Conservation (phyloP, 371 early-diverging fungal species). For the Batrachochytrium dendrobatidis region DNA sequence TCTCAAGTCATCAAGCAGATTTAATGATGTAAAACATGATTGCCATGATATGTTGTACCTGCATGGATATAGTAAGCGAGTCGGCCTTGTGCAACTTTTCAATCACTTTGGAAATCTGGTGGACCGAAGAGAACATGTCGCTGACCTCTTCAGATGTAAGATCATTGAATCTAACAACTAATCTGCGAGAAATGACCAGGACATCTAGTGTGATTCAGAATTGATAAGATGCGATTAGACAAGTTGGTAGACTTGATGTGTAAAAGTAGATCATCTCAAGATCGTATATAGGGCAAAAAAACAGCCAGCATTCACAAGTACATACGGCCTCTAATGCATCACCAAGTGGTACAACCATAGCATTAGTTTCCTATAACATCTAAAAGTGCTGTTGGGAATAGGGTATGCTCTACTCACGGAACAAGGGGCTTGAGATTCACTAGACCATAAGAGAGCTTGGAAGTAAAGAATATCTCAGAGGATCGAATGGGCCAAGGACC, state of each 20-base stretch:
- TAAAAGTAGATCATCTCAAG: no score
- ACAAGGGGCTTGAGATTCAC: conserved; percentile 86
- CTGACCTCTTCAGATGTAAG: conserved; percentile 67
- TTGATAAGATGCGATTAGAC: no score
- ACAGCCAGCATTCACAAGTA: no score
- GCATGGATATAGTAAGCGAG: conserved; percentile 72
- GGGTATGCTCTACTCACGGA: conserved; percentile 44
- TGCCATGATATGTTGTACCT: conserved; percentile 36
- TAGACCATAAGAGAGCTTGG: conserved; percentile 62
- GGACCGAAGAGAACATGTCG: conserved; percentile 75
- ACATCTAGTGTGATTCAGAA: conserved; percentile 68
- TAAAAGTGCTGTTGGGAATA: no score
- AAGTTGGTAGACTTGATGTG: no score
- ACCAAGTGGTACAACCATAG: no score
- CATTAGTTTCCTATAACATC: no score
- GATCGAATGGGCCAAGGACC: conserved; percentile 45
- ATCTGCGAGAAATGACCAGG: conserved; percentile 65
- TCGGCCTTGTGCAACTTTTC: conserved; percentile 65
- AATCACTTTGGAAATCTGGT: conserved; percentile 63
- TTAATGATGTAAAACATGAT: conserved; percentile 1
- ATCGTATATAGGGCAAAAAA: no score
- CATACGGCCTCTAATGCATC: no score
- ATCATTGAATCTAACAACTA: conserved; percentile 62
- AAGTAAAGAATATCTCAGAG: conserved; percentile 58
- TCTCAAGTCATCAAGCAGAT: not conserved